Evolutionary conservation across 2,329 filamentous ascomycete genomes (phyloP).

Genomic region (Eutypella sp.): DNA sequence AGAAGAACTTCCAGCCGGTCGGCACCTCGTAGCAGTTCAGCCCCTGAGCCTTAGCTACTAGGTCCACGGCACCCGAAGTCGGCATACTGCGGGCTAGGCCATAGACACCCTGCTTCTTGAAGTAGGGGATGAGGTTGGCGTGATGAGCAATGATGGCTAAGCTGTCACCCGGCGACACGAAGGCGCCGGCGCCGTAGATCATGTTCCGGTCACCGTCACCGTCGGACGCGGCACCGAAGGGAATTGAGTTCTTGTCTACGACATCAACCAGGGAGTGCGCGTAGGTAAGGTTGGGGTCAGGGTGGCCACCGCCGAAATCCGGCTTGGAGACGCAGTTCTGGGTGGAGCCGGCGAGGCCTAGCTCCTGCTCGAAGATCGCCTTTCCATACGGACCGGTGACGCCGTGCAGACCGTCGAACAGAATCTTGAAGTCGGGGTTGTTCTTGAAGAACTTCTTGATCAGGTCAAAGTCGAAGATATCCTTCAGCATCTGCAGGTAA

Average conservation of each 20-base stretch:
- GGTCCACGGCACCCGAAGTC: conserved; percentile 89
- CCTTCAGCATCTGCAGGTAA: conserved; percentile 93
- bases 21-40: conserved; percentile 93
- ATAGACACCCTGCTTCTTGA: conserved; percentile 94
- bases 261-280: conserved; percentile 90
- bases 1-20: conserved; percentile 99
- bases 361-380: conserved; percentile 91
- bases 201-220: conserved; percentile 99
- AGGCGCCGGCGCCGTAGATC: conserved; percentile 96
- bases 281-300: conserved; percentile 96
- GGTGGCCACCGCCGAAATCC: conserved; percentile 96
- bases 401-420: conserved; percentile 91
- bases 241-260: conserved; percentile 85
- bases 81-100: conserved; percentile 97
- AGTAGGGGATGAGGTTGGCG: conserved; percentile 94
- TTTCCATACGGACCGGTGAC: conserved; percentile 94
- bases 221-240: conserved; percentile 94
- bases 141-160: conserved; percentile 98
- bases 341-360: conserved; percentile 71
- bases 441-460: conserved; percentile 90
- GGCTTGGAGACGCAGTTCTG: conserved; percentile 91
- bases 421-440: conserved; percentile 89
- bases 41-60: conserved; percentile 91
- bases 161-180: conserved; percentile 95
- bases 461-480: conserved; percentile 95